phyloP scores from a whole-genome alignment of 2,329 filamentous ascomycete species.

The Calonectria leucothoes region DNA sequence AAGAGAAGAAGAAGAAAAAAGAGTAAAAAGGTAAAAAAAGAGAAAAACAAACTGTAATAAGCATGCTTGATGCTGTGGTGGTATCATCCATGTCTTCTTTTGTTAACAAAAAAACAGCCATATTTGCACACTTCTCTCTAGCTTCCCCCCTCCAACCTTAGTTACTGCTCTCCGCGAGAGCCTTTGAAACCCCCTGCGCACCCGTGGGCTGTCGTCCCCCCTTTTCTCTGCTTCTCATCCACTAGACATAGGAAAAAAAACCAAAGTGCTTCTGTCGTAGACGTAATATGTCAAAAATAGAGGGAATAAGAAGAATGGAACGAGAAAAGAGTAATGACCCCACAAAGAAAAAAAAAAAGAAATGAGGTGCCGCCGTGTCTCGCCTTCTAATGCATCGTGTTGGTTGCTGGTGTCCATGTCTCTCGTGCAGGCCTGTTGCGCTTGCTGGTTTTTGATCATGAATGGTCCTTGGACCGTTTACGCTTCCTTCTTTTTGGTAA shows the following conservation, averaged over 20 bases:
- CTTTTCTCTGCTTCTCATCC: slow-evolving; percentile 20
- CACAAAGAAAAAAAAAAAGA: slow-evolving; percentile 30
- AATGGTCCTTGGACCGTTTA: slow-evolving; percentile 25
- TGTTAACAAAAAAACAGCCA: slow-evolving; percentile 42
- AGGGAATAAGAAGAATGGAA: slow-evolving; percentile 34
- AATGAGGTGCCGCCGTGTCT: slow-evolving; percentile 36
- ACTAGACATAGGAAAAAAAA: slow-evolving; percentile 35
- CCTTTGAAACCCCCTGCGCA: background rate
- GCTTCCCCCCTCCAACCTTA: slow-evolving; percentile 1
- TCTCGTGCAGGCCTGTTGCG: slow-evolving; percentile 37
- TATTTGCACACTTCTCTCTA: slow-evolving; percentile 37
- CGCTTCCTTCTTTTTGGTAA: slow-evolving; percentile 31
- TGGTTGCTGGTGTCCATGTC: slow-evolving; percentile 38
- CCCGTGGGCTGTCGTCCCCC: slow-evolving; percentile 14
- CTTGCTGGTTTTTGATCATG: slow-evolving; percentile 40
- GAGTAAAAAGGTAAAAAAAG: slow-evolving; percentile 21
- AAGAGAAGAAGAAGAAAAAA: slow-evolving; percentile 15
- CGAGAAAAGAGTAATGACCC: slow-evolving; percentile 24
- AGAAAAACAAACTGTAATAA: slow-evolving; percentile 42
- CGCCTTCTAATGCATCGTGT: slow-evolving; percentile 45
- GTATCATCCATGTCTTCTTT: slow-evolving; percentile 55
- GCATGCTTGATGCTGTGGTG: slow-evolving; percentile 54
- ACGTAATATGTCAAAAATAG: slow-evolving; percentile 37
- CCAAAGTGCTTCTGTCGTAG: slow-evolving; percentile 36
- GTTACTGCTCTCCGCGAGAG: background rate